A percentile compares a stretch with the other conserved stretches of the same genome.
Evolutionary conservation across 2,329 filamentous ascomycete genomes (phyloP).

Genomic region (Trichoderma sp.): DNA sequence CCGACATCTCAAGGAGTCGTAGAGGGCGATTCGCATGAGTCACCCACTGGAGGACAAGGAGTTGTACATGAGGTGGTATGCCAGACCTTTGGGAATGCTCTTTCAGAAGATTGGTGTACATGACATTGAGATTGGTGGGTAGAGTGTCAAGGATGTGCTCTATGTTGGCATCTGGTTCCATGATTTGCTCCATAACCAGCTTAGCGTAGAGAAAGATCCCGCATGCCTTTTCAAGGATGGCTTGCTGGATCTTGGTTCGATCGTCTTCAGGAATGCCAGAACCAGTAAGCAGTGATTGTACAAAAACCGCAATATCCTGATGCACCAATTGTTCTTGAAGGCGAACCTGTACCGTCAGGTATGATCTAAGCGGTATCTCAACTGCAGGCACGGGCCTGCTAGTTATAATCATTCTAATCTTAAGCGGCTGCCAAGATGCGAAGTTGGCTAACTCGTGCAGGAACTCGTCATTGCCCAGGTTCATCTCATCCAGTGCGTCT

Average conservation of each 20-base stretch:
- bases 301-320: slow-evolving; percentile 38
- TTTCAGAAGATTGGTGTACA: slow-evolving; percentile 39
- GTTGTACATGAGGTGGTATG: slow-evolving; percentile 34
- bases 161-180: slow-evolving; percentile 27
- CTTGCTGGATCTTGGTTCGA: slow-evolving; percentile 22
- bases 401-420: slow-evolving; percentile 42
- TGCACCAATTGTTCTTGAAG: slow-evolving; percentile 38
- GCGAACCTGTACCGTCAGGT: slow-evolving; percentile 29
- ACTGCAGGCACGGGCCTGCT: slow-evolving; percentile 36
- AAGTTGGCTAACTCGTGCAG: slow-evolving; percentile 33
- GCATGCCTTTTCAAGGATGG: slow-evolving; percentile 36
- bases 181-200: slow-evolving; percentile 40
- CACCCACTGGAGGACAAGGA: slow-evolving; percentile 38
- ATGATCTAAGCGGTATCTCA: slow-evolving; percentile 30
- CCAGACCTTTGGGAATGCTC: slow-evolving; percentile 37
- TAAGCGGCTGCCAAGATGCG: slow-evolving; percentile 28
- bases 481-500: slow-evolving; percentile 47
- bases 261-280: slow-evolving; percentile 22
- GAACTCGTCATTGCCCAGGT: slow-evolving; percentile 33
- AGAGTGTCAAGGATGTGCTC: slow-evolving; percentile 30
- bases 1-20: slow-evolving; percentile 41
- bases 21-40: slow-evolving; percentile 41
- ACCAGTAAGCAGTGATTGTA: slow-evolving; percentile 24
- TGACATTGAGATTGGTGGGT: slow-evolving; percentile 35
- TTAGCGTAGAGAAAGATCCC: slow-evolving; percentile 45